A percentile compares a stretch with the other conserved stretches of the same genome.
phyloP scores from a whole-genome alignment of 2,329 filamentous ascomycete genomes.

The Furcasterigmium furcatum region DNA sequence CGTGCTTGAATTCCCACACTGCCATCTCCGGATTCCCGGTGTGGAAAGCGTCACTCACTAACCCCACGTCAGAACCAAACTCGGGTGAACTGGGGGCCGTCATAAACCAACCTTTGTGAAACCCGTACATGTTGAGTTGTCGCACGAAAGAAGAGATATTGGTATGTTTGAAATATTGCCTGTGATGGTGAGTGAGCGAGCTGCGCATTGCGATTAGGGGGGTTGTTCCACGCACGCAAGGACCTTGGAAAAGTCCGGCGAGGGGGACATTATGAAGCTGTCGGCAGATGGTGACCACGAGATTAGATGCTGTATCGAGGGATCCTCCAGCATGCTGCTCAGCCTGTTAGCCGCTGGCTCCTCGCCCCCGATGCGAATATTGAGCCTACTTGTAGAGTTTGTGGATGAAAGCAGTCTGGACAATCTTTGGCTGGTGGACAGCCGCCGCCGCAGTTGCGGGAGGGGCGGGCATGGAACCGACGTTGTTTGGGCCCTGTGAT shows the following conservation, averaged over 20 bases:
- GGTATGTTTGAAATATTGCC: conserved; percentile 98
- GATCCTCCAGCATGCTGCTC: conserved; percentile 93
- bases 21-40: conserved; percentile 90
- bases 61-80: conserved; percentile 12
- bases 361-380: too few relatives aligned
- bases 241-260: conserved; percentile 96
- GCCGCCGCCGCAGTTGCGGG: conserved; percentile 62
- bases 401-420: conserved; percentile 98
- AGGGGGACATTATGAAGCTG: conserved; percentile 98
- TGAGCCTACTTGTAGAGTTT: conserved; percentile 96
- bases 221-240: conserved; percentile 69
- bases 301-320: conserved; percentile 88
- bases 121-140: conserved; percentile 99
- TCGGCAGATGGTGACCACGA: conserved; percentile 93
- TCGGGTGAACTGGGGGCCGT: neutral
- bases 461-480: conserved; percentile 47
- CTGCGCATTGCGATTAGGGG: neutral
- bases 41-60: conserved; percentile 98
- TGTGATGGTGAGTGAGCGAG: conserved; percentile 31
- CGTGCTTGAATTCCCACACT: conserved; percentile 98
- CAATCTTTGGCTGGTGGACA: conserved; percentile 92
- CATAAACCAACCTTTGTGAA: conserved; percentile 89
- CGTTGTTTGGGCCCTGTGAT: conserved; percentile 30
- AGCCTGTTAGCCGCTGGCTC: neutral
- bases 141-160: conserved; percentile 98